Base-by-base conservation (phyloP, 2,329 filamentous ascomycete genomes). In the Sphaerulina musiva region DNA sequence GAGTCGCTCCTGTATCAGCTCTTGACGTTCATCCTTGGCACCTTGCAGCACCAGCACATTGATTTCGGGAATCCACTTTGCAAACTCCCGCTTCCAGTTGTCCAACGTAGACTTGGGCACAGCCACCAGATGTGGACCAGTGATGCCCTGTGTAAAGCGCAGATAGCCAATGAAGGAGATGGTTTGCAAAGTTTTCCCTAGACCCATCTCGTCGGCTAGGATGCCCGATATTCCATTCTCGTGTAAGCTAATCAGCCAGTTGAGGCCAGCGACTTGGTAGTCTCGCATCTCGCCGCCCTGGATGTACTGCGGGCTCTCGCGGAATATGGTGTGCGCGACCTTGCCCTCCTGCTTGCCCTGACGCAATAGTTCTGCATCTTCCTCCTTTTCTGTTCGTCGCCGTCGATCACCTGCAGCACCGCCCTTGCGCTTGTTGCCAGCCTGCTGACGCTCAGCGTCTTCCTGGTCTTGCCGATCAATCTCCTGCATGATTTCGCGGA, bases 201-300 rank as follows among this genome's bases (percentile, higher is more conserved):
- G 79, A 72, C 93, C 93, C 93, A 98, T 98, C 74, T 98, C 93
- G 68, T 98, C 93, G 57, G 93, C 93, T 47, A 98, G 77, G 59
- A 98, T 98, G 63, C 93, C 93, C 17, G 92, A 97, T 62, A 98
- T 98, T 76, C 93, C 93, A 66, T 98, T 98, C 72, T 98, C 93
- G 66, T 98, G 93, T 5, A 98, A 80, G 10, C 91, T 97, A 63
- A 98, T 90, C 44, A 98, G 80, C 93, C 93, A 98, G 72, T 98
- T 98, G 62, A 98, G 78, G 62, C 93, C 93, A 34, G 89, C 87
- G 63, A 98, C 79, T 71, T 98, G 93, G 73, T 98, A 98, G 71
- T 98, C 93, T 68, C 93, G 85, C 89, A 98, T 96, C 54, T 81
- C 77, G 43, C 93, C 85, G 50, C 78, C 87, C 12, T 95, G 75